These are phyloP conservation scores for Chlamydomonas incerta DNA, from an alignment of 139 green algal genomes.

Conservation along the genomic window DNA sequence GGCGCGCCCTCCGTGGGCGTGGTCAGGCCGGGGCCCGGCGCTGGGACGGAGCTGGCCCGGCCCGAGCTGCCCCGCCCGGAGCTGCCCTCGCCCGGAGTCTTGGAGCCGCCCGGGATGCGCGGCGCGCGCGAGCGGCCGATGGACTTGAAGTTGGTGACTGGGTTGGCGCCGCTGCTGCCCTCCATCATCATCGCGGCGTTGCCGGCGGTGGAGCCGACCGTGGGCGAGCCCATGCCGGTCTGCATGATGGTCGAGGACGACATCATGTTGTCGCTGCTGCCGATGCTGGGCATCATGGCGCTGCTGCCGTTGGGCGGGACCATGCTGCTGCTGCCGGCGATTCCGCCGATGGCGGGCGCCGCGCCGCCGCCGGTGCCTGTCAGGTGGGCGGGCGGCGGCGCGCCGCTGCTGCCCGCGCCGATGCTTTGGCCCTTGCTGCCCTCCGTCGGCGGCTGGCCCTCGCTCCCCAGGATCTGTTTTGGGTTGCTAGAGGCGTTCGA, in stretches of 20 bases:
- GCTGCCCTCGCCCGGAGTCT: no score
- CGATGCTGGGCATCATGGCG: background rate
- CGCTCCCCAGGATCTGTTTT: no score
- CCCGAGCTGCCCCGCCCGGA: no score
- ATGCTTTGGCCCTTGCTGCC: no score
- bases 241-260: background rate
- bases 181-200: background rate
- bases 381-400: background rate
- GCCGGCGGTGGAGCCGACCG: background rate
- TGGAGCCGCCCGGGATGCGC: no score
- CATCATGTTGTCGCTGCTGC: background rate
- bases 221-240: background rate
- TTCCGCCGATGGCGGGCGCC: background rate
- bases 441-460: no score
- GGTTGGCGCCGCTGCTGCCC: background rate
- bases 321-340: background rate
- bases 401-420: no score
- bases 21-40: background rate
- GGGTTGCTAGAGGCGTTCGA: slow-evolving; percentile 7
- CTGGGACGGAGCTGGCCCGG: background rate
- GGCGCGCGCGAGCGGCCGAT: background rate
- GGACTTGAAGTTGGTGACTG: background rate
- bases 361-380: background rate
- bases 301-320: background rate
- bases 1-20: background rate